These are phyloP conservation scores for Gleditsia sinensis DNA, from an alignment of 306 rosid genomes.

Conservation along the genomic window DNA sequence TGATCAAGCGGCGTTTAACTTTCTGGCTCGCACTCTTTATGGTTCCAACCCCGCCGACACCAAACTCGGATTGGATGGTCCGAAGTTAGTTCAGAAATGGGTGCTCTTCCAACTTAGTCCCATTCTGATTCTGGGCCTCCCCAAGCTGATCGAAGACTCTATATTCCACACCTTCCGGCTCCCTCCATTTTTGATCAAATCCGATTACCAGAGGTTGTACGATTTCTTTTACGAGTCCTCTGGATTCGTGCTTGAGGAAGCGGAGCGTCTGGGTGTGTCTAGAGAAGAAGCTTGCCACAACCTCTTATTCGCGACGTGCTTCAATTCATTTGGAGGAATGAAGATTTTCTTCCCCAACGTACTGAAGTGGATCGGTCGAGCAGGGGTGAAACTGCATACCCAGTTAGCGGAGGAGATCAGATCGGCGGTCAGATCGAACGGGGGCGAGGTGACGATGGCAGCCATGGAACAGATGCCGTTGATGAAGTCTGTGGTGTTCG, in stretches of 20 bases:
- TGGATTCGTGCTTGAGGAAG: conserved; percentile 59
- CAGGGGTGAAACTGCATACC: conserved; percentile 65
- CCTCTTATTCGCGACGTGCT: conserved; percentile 80
- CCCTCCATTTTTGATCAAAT: conserved; percentile 58
- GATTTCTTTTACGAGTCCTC: conserved; percentile 73
- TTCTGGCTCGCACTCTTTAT: conserved; percentile 56
- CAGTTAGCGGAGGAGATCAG: conserved; percentile 71
- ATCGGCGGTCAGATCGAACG: conserved; percentile 53
- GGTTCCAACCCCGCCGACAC: conserved; percentile 57
- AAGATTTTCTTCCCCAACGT: conserved; percentile 66
- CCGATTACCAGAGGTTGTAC: conserved; percentile 68
- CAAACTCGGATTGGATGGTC: conserved; percentile 63
- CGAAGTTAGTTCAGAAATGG: conserved; percentile 64
- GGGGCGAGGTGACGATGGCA: conserved; percentile 69
- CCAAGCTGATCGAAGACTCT: conserved; percentile 61
- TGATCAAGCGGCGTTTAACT: conserved; percentile 82
- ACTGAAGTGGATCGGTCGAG: conserved; percentile 64
- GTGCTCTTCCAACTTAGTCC: conserved; percentile 68
- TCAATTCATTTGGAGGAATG: conserved; percentile 83
- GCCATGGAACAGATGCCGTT: conserved; percentile 77
- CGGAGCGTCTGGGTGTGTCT: conserved; percentile 66
- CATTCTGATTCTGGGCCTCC: conserved; percentile 61
- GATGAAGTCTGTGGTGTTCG: conserved; percentile 86
- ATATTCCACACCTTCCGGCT: conserved; percentile 59
- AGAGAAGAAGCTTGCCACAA: conserved; percentile 92